These are phyloP conservation scores for Gossypium raimondii DNA, from an alignment of 345 rosid genomes.

Conservation along the genomic window DNA sequence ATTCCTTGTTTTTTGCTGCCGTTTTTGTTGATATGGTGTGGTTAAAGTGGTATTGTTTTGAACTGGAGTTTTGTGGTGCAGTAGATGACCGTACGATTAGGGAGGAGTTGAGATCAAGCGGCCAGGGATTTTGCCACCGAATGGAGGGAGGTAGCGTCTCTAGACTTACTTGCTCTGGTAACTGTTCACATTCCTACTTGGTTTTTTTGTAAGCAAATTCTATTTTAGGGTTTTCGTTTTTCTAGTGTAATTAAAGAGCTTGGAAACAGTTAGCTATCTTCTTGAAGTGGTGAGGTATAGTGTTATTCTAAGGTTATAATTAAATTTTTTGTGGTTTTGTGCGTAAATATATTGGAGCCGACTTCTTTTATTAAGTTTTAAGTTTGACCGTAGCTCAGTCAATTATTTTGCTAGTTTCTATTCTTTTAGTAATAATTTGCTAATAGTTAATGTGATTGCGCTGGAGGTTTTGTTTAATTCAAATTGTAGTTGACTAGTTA, in stretches of 20 bases:
- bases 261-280: neutral
- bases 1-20: neutral
- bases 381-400: neutral
- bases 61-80: constrained; percentile 26
- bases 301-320: neutral
- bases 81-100: constrained; percentile 62
- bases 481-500: neutral
- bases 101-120: constrained; percentile 56
- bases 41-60: constrained; percentile 4
- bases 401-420: neutral
- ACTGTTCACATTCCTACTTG: constrained; percentile 61
- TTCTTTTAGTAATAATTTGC: neutral
- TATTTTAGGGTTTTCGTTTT: constrained; percentile 7
- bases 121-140: constrained; percentile 63
- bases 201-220: constrained; percentile 19
- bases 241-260: constrained; percentile 14
- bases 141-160: constrained; percentile 99
- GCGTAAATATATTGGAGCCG: constrained; percentile 8
- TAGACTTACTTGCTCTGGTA: constrained; percentile 82
- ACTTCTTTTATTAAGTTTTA: neutral
- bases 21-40: constrained; percentile 6
- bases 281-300: constrained; percentile 17
- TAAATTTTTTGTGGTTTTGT: neutral
- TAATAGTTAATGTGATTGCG: neutral
- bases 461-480: neutral